Evolutionary conservation across 2,329 filamentous ascomycete genomes (phyloP).

Genomic region (Epichloe sibirici): DNA sequence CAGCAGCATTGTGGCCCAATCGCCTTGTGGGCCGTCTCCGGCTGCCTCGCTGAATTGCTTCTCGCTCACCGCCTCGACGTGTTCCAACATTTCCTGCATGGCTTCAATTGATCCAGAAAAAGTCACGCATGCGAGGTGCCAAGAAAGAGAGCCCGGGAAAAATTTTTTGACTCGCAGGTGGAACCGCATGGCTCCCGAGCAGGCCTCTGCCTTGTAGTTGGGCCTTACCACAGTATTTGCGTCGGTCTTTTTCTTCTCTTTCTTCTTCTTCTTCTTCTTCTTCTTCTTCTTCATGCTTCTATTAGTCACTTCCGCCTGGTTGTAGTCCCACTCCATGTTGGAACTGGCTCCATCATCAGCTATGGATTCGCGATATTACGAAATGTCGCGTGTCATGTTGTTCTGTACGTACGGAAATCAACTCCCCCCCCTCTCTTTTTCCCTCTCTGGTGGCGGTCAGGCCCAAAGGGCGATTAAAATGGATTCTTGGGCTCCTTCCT

Average conservation of each 20-base stretch:
- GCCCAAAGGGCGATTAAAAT: neutral
- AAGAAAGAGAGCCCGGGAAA: neutral
- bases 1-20: too few relatives aligned
- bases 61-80: constrained; percentile 2
- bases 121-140: neutral
- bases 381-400: neutral
- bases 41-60: too few relatives aligned
- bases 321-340: neutral
- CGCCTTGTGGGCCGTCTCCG: too few relatives aligned
- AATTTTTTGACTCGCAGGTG: neutral
- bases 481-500: neutral
- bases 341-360: neutral
- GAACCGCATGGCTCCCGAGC: neutral
- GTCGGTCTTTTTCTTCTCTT: too few relatives aligned
- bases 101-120: neutral
- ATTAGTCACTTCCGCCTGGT: neutral
- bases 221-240: too few relatives aligned
- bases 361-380: neutral
- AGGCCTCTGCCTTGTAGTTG: neutral
- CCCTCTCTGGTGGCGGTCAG: neutral
- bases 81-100: neutral
- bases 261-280: too few relatives aligned
- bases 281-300: neutral
- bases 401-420: too few relatives aligned
- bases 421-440: too few relatives aligned